phyloP scores from a whole-genome alignment of 495 filamentous ascomycete species.

The Podospora comata region DNA sequence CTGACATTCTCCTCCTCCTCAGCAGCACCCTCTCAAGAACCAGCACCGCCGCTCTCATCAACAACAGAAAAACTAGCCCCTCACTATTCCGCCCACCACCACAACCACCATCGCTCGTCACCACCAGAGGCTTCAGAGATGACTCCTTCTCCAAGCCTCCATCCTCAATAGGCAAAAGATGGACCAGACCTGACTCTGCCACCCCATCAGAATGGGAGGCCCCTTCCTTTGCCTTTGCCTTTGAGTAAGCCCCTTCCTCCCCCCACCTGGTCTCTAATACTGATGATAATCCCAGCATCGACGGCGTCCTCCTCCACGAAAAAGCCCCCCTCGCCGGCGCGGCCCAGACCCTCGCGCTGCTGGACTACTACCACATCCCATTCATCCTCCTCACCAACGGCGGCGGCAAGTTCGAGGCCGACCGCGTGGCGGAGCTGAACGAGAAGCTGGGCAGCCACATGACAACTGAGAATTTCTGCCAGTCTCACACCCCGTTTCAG shows the following conservation, averaged over 20 bases:
- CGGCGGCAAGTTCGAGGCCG: constrained; percentile 83
- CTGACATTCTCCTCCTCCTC: background rate
- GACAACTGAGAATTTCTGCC: constrained; percentile 83
- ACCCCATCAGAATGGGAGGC: background rate
- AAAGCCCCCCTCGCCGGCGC: constrained; percentile 78
- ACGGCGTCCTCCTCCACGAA: constrained; percentile 90
- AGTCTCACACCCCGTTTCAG: constrained; percentile 88
- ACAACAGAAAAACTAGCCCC: background rate
- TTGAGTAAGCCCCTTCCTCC: constrained; percentile 30
- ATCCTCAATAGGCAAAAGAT: background rate
- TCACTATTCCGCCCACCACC: background rate
- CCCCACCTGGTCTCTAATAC: background rate
- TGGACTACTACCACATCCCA: constrained; percentile 64
- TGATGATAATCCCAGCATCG: constrained; percentile 59
- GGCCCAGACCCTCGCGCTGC: constrained; percentile 63
- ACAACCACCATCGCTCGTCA: background rate
- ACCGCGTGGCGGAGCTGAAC: constrained; percentile 78
- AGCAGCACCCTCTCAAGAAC: background rate
- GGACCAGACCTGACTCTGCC: background rate
- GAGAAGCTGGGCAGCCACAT: constrained; percentile 71
- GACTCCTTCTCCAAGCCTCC: background rate
- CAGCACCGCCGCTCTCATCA: background rate
- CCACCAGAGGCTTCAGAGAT: background rate
- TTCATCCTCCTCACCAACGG: constrained; percentile 96
- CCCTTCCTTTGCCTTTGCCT: constrained; percentile 38